These are phyloP conservation scores for Spencermartinsiella ligniputridi DNA, from an alignment of 1,139 yeast genomes.

Conservation along the genomic window DNA sequence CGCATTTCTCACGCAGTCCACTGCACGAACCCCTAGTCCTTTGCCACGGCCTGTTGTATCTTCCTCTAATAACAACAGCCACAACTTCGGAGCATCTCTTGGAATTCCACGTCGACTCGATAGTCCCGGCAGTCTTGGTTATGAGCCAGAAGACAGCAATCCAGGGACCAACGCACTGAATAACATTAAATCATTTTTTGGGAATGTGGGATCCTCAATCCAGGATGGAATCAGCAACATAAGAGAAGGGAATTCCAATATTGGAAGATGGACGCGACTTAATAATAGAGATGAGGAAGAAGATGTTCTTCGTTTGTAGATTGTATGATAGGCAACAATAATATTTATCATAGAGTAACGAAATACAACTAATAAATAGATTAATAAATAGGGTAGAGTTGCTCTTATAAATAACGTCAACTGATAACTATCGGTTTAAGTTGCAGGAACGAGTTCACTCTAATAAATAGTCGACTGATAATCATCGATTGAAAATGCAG, in stretches of 20 bases:
- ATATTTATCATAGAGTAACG: too few relatives aligned
- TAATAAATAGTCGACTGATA: not conserved
- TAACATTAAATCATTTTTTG: conserved; percentile 17
- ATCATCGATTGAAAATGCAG: not conserved
- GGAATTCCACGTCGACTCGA: not conserved
- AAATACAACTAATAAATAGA: too few relatives aligned
- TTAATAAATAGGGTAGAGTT: not conserved
- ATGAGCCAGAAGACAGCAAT: not conserved
- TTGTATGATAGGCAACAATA: conserved; percentile 10
- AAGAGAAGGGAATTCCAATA: conserved; percentile 4
- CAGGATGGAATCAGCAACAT: conserved; percentile 18
- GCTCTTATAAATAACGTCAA: not conserved
- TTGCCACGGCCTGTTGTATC: not conserved
- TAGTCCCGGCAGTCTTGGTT: not conserved
- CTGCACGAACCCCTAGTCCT: not conserved
- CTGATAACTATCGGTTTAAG: not conserved
- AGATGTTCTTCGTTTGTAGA: conserved; percentile 1
- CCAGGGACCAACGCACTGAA: conserved; percentile 6
- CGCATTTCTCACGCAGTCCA: not conserved
- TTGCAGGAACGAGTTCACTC: not conserved
- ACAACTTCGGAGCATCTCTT: not conserved
- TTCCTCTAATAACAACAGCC: not conserved
- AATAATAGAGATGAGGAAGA: conserved; percentile 9
- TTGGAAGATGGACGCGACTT: conserved; percentile 16
- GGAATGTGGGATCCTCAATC: conserved; percentile 16